These are phyloP conservation scores for Tolypocladium capitatum DNA, from an alignment of 2,329 filamentous ascomycete genomes.

Conservation along the genomic window DNA sequence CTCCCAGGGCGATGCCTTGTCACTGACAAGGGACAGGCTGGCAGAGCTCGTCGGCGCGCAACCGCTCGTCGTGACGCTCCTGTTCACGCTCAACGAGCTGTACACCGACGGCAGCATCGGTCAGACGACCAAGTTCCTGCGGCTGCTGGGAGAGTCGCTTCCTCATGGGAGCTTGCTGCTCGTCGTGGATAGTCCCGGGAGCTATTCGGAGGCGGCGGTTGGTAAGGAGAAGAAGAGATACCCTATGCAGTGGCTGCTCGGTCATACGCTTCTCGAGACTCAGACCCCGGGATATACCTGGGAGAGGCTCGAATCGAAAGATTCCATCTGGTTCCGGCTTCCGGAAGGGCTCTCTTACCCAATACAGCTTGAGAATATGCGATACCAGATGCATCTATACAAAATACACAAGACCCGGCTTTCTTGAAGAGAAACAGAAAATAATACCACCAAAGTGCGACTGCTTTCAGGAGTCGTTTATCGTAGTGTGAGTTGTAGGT, in stretches of 20 bases:
- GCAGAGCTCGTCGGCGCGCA: slow-evolving; percentile 14
- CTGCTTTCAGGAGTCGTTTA: background rate
- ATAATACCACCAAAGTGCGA: background rate
- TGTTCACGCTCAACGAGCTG: slow-evolving; percentile 94
- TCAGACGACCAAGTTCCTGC: slow-evolving; percentile 64
- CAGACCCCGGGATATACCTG: slow-evolving; percentile 37
- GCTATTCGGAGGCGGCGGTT: slow-evolving; percentile 72
- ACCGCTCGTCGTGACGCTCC: slow-evolving; percentile 56
- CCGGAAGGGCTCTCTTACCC: slow-evolving; percentile 58
- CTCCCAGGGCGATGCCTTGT: slow-evolving; percentile 34
- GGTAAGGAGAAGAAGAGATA: slow-evolving; percentile 54
- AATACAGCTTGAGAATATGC: slow-evolving; percentile 84
- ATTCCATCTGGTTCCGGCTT: slow-evolving; percentile 77
- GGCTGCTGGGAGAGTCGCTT: slow-evolving; percentile 48
- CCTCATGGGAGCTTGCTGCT: slow-evolving; percentile 54
- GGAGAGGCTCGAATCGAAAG: slow-evolving; percentile 62
- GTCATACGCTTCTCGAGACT: slow-evolving; percentile 56
- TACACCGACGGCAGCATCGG: slow-evolving; percentile 63
- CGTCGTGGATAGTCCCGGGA: slow-evolving; percentile 85
- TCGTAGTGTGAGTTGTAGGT: background rate
- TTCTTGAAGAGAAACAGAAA: background rate
- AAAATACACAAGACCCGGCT: slow-evolving; percentile 15
- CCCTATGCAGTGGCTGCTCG: slow-evolving; percentile 86
- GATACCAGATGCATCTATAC: slow-evolving; percentile 85
- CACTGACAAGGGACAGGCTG: slow-evolving; percentile 22